Percentiles rank a stretch among this genome's conserved stretches.
phyloP scores from a whole-genome alignment of 495 filamentous ascomycete genomes.

The Daldinia grandis region DNA sequence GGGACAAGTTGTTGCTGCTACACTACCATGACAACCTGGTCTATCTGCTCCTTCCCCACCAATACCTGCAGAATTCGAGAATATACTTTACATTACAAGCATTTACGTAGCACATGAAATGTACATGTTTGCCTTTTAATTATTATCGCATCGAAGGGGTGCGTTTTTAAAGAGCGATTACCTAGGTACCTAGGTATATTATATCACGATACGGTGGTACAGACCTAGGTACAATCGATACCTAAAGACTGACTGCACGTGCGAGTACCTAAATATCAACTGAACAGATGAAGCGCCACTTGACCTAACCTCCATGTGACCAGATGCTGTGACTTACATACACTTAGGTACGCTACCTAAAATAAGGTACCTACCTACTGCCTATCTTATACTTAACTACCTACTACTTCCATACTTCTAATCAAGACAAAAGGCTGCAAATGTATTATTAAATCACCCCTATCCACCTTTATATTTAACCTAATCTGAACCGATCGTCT shows the following conservation, averaged over 20 bases:
- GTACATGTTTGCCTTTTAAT: neutral
- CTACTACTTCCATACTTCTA: no score
- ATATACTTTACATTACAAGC: slow-evolving; percentile 17
- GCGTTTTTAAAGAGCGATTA: neutral
- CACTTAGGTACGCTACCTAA: neutral
- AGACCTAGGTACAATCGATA: neutral
- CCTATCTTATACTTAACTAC: no score
- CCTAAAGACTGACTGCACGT: neutral
- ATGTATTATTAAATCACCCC: neutral
- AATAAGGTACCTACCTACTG: neutral
- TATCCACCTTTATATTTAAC: neutral
- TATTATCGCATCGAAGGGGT: neutral
- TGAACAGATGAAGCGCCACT: neutral
- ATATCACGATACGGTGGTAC: no score
- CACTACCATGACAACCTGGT: slow-evolving; percentile 49
- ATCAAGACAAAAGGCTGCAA: neutral
- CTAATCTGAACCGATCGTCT: neutral
- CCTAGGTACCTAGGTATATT: no score
- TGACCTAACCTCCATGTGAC: neutral
- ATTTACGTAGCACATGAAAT: neutral
- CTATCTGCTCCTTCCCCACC: slow-evolving; percentile 12
- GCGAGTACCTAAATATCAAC: neutral
- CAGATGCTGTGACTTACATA: neutral
- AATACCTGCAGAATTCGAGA: slow-evolving; percentile 4
- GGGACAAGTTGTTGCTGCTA: slow-evolving; percentile 46